Evolutionary conservation across 768 basidiomycete species (phyloP).

Genomic region (Mycena belliarum): DNA sequence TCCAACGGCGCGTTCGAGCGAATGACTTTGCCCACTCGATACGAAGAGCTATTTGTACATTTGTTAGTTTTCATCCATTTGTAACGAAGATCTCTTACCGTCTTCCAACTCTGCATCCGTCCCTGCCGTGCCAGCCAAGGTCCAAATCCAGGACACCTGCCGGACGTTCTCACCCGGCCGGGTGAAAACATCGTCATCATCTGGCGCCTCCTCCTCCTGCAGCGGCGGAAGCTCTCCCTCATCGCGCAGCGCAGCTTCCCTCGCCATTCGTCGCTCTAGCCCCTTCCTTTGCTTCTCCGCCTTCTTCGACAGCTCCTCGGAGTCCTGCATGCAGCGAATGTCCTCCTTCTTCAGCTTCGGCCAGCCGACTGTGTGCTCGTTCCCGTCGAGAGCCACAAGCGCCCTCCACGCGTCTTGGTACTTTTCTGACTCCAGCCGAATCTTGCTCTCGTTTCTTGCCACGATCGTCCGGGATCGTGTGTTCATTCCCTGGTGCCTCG

Average conservation of each 20-base stretch:
- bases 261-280: not conserved
- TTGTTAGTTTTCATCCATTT: no score
- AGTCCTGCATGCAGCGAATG: constrained; percentile 6
- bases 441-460: constrained; percentile 6
- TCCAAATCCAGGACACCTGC: no score
- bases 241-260: not conserved
- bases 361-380: not conserved
- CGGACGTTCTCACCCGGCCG: no score
- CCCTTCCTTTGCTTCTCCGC: not conserved
- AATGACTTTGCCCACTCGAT: no score
- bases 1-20: no score
- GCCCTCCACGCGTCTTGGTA: constrained; percentile 18
- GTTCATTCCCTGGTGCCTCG: constrained; percentile 5
- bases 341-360: not conserved
- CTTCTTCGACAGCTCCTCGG: not conserved
- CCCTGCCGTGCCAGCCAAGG: no score
- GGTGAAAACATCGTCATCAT: no score
- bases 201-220: no score
- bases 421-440: constrained; percentile 7
- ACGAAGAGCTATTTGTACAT: no score
- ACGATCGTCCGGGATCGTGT: constrained; percentile 9
- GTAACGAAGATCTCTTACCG: no score
- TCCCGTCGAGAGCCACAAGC: not conserved
- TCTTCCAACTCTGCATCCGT: no score
- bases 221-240: no score